Conservation (phyloP, 129 eudicot species). For the Silybum marianum region DNA sequence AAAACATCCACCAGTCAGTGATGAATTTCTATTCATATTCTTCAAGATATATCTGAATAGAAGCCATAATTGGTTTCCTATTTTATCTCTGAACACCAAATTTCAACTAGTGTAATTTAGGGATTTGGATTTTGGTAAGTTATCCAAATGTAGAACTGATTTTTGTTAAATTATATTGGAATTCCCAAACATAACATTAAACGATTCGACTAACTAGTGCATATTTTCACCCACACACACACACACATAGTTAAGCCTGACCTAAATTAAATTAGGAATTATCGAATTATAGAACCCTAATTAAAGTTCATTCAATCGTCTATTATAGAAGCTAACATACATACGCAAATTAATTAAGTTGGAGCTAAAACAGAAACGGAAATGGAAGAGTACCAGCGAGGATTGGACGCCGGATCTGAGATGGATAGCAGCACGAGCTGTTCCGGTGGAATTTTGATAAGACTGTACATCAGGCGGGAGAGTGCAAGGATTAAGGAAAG, state of each 20-base stretch:
- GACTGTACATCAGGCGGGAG: conserved; percentile 78
- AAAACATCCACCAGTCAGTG: background rate
- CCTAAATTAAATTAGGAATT: background rate
- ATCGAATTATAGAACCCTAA: conserved; percentile 11
- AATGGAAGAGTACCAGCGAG: conserved; percentile 53
- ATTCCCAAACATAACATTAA: background rate
- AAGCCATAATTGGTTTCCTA: background rate
- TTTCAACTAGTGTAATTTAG: background rate
- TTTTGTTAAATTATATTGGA: background rate
- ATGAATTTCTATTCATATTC: background rate
- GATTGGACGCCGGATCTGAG: conserved; percentile 67
- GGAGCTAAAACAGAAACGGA: background rate
- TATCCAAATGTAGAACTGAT: background rate
- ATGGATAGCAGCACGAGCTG: conserved; percentile 64
- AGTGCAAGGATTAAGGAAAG: conserved; percentile 53
- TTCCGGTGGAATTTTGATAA: conserved; percentile 43
- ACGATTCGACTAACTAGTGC: background rate
- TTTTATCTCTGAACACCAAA: background rate
- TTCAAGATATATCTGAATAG: background rate
- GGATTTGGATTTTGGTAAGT: background rate
- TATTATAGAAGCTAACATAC: background rate
- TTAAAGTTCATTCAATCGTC: background rate
- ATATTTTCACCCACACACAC: too few relatives aligned
- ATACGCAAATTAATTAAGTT: background rate
- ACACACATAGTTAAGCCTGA: background rate